Conservation (phyloP, 192 early-diverging fungal genomes). For the Allomyces macrogynus region DNA sequence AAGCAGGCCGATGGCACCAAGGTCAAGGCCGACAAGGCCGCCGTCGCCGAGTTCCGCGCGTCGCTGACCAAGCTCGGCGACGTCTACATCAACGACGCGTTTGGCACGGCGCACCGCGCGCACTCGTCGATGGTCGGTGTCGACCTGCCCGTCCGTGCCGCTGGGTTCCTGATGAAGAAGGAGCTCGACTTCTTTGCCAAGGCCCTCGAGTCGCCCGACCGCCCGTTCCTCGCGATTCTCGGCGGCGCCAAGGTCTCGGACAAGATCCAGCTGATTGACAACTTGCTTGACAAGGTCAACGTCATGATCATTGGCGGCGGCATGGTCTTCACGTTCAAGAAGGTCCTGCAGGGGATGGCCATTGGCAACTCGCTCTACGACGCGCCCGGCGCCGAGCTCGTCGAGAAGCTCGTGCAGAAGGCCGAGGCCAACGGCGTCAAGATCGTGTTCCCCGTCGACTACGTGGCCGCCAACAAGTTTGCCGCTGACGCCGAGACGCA, state of each 20-base stretch:
- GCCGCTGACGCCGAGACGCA: slow-evolving; percentile 59
- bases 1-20: slow-evolving; percentile 82
- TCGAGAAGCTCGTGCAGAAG: slow-evolving; percentile 60
- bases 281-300: slow-evolving; percentile 87
- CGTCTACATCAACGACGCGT: slow-evolving; percentile 95
- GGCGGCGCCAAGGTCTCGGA: slow-evolving; percentile 97
- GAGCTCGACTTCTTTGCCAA: slow-evolving; percentile 98
- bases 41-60: slow-evolving; percentile 67
- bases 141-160: slow-evolving; percentile 66
- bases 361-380: slow-evolving; percentile 91
- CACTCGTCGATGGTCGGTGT: slow-evolving; percentile 97
- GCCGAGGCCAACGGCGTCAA: slow-evolving; percentile 75
- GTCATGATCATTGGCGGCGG: slow-evolving; percentile 71
- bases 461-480: slow-evolving; percentile 75
- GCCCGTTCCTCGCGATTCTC: slow-evolving; percentile 89
- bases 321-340: slow-evolving; percentile 98
- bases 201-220: slow-evolving; percentile 76
- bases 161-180: slow-evolving; percentile 96
- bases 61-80: slow-evolving; percentile 85
- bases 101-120: slow-evolving; percentile 96
- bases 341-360: slow-evolving; percentile 62
- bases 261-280: slow-evolving; percentile 97
- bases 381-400: slow-evolving; percentile 64
- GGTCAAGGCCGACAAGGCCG: slow-evolving; percentile 66
- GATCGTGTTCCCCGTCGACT: slow-evolving; percentile 78